These are phyloP conservation scores for Digitaria exilis DNA, from an alignment of 202 grass and related monocot genomes.

Conservation along the genomic window DNA sequence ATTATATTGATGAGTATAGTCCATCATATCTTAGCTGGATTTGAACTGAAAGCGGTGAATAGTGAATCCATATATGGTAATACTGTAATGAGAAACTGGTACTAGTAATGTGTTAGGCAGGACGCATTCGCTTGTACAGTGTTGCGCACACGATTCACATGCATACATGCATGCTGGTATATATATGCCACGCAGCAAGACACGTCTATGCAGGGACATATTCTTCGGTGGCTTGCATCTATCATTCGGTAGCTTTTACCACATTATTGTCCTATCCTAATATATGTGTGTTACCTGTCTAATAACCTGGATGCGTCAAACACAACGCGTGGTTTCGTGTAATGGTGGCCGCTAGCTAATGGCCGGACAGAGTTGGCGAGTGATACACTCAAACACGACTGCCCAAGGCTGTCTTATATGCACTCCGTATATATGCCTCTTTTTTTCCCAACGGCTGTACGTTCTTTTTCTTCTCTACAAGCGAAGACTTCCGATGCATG, in stretches of 20 bases:
- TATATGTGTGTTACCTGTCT: not conserved
- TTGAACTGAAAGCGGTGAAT: too few relatives aligned
- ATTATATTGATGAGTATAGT: too few relatives aligned
- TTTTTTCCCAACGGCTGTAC: not conserved
- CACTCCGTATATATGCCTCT: not conserved
- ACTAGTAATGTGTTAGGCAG: too few relatives aligned
- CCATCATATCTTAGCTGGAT: too few relatives aligned
- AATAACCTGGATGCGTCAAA: not conserved
- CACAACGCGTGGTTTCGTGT: not conserved
- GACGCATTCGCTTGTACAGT: too few relatives aligned
- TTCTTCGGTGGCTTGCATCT: not conserved
- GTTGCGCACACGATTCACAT: not conserved
- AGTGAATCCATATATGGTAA: too few relatives aligned
- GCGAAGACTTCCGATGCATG: not conserved
- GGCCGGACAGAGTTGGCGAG: not conserved
- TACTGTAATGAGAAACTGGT: too few relatives aligned
- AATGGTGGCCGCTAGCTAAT: not conserved
- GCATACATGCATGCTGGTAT: too few relatives aligned
- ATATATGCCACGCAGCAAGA: not conserved
- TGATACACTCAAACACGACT: not conserved
- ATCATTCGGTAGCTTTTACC: not conserved
- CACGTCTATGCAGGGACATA: not conserved
- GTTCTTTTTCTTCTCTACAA: not conserved
- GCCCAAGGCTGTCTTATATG: not conserved
- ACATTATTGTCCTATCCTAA: not conserved